phyloP scores from a whole-genome alignment of 2,329 filamentous ascomycete species.

The Diplodia mutila region DNA sequence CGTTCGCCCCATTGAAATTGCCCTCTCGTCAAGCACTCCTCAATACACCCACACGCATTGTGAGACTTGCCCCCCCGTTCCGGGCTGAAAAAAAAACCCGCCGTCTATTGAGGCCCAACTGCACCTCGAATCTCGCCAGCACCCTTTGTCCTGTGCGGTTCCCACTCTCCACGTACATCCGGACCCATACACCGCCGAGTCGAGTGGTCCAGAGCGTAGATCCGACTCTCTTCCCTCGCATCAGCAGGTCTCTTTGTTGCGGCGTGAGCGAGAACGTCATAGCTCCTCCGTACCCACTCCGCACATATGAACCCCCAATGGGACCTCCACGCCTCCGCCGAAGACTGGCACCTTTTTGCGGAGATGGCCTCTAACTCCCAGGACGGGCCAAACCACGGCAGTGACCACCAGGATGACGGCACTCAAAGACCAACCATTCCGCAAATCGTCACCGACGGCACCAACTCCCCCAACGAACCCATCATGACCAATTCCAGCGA shows the following conservation, averaged over 20 bases:
- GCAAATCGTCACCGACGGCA: constrained; percentile 20
- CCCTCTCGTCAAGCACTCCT: constrained; percentile 14
- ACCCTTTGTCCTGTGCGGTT: constrained; percentile 19
- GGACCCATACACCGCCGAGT: constrained; percentile 23
- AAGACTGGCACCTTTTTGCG: constrained; percentile 25
- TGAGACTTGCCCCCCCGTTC: constrained; percentile 16
- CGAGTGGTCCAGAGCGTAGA: constrained; percentile 23
- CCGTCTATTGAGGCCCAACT: constrained; percentile 24
- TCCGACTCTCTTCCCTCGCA: constrained; percentile 18
- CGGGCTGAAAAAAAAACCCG: not conserved
- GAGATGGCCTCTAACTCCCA: constrained; percentile 22
- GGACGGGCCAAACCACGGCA: constrained; percentile 18
- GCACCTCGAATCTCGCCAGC: constrained; percentile 18
- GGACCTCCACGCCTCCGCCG: constrained; percentile 22
- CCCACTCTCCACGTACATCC: constrained; percentile 21
- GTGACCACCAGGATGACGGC: not conserved
- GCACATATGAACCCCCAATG: constrained; percentile 27
- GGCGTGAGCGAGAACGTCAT: constrained; percentile 19
- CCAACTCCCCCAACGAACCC: constrained; percentile 13
- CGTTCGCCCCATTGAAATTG: constrained; percentile 13
- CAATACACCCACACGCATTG: constrained; percentile 20
- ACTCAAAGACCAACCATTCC: not conserved
- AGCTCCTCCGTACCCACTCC: constrained; percentile 24
- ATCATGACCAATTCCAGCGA: not conserved
- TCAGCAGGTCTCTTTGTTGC: constrained; percentile 16